phyloP scores from a whole-genome alignment of 306 rosid species.

The Boehmeria nivea region DNA sequence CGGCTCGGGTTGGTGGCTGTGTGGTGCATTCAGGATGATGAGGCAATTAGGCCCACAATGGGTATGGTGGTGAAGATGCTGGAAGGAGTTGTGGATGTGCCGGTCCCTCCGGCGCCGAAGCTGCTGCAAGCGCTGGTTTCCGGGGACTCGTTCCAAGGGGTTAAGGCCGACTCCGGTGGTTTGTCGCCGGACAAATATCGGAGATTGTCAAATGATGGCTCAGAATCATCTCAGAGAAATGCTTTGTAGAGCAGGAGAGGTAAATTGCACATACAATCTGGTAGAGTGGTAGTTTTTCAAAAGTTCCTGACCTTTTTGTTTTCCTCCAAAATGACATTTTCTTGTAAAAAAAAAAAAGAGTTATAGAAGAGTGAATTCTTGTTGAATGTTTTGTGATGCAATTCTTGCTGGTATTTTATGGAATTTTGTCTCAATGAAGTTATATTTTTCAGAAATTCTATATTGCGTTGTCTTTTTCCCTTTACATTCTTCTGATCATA shows the following conservation, averaged over 20 bases:
- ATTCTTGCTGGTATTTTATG: neutral
- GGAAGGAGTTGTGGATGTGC: constrained; percentile 60
- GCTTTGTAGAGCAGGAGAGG: constrained; percentile 29
- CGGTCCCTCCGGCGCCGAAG: constrained; percentile 66
- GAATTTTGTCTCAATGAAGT: too few species aligned
- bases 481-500: too few species aligned
- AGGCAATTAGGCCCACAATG: constrained; percentile 67
- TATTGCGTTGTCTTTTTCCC: too few species aligned
- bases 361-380: neutral
- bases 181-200: constrained; percentile 32
- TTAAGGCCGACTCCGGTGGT: constrained; percentile 36
- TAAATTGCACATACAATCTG: too few species aligned
- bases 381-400: too few species aligned
- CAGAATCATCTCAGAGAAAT: constrained; percentile 45
- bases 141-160: constrained; percentile 64
- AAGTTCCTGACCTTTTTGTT: too few species aligned
- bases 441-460: too few species aligned
- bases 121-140: constrained; percentile 75
- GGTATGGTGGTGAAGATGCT: constrained; percentile 75
- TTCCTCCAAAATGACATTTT: too few species aligned
- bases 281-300: too few species aligned
- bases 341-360: neutral
- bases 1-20: constrained; percentile 69
- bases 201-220: constrained; percentile 40
- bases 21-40: constrained; percentile 94